Evolutionary conservation across 2,329 filamentous ascomycete species (phyloP).

Genomic region (Colletotrichum sp.): DNA sequence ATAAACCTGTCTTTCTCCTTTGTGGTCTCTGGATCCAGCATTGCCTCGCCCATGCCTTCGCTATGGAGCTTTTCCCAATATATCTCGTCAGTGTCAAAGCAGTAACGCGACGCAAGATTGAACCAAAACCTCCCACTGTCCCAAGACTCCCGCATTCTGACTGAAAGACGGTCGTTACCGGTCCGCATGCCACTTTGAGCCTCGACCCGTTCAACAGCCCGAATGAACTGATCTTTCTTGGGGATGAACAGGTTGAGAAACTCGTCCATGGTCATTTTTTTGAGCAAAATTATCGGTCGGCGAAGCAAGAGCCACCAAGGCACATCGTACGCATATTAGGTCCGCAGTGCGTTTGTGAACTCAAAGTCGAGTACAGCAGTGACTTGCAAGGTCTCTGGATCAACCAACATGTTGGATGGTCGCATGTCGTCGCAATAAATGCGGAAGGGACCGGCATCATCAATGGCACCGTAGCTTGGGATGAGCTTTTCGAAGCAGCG

Average conservation of each 20-base stretch:
- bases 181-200: background rate
- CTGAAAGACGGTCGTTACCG: constrained; percentile 19
- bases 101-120: constrained; percentile 37
- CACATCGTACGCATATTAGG: constrained; percentile 39
- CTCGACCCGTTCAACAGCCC: constrained; percentile 34
- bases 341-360: constrained; percentile 45
- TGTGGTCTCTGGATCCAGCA: background rate
- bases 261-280: constrained; percentile 22
- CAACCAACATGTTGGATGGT: constrained; percentile 41
- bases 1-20: background rate
- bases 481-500: constrained; percentile 35
- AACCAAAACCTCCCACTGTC: constrained; percentile 39
- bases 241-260: constrained; percentile 31
- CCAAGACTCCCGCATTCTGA: constrained; percentile 40
- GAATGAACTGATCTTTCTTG: constrained; percentile 40
- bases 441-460: constrained; percentile 38
- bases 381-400: constrained; percentile 38
- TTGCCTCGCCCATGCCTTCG: background rate
- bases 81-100: constrained; percentile 38
- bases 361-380: constrained; percentile 43
- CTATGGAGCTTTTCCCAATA: constrained; percentile 34
- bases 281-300: constrained; percentile 28
- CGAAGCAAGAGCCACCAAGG: constrained; percentile 43
- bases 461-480: constrained; percentile 27
- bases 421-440: constrained; percentile 44